These are phyloP conservation scores for Tremellales sp. DNA, from an alignment of 1,284 basidiomycete species.

Conservation along the genomic window DNA sequence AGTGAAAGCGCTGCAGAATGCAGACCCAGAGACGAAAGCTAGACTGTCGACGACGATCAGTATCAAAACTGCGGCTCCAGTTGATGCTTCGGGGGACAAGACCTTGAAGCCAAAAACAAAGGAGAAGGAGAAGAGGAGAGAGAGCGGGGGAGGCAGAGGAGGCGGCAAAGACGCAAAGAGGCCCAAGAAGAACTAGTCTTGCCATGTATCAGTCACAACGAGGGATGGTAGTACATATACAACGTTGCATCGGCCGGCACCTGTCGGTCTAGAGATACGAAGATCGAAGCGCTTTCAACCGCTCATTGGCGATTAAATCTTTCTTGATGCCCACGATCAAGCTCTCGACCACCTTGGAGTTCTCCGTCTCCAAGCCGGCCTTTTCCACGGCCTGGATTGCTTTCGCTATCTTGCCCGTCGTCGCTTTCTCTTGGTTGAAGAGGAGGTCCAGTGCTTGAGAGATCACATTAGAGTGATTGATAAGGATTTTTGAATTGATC, in stretches of 20 bases:
- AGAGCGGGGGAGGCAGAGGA: conserved; percentile 15
- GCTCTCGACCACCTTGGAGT: neutral
- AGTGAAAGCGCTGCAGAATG: conserved; percentile 55
- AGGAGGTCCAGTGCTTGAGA: conserved; percentile 19
- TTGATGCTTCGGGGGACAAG: conserved; percentile 49
- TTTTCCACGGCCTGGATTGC: conserved; percentile 13
- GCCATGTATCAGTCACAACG: no score
- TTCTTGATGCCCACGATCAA: conserved; percentile 12
- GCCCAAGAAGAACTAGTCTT: no score
- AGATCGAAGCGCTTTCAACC: conserved; percentile 13
- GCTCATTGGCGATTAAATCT: conserved; percentile 28
- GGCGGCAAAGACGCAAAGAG: no score
- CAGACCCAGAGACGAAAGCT: conserved; percentile 41
- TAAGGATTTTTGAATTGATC: conserved; percentile 19
- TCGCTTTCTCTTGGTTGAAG: conserved; percentile 11
- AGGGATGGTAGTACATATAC: no score
- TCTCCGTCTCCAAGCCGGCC: conserved; percentile 1
- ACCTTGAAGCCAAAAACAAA: conserved; percentile 52
- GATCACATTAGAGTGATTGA: conserved; percentile 18
- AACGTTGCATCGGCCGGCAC: no score
- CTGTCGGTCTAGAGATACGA: no score
- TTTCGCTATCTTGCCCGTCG: conserved; percentile 13
- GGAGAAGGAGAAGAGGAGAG: conserved; percentile 38
- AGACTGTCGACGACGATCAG: conserved; percentile 67
- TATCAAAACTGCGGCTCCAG: conserved; percentile 56